Conservation (phyloP, 2,329 filamentous ascomycete species). For the Niveomyces coronatus region DNA sequence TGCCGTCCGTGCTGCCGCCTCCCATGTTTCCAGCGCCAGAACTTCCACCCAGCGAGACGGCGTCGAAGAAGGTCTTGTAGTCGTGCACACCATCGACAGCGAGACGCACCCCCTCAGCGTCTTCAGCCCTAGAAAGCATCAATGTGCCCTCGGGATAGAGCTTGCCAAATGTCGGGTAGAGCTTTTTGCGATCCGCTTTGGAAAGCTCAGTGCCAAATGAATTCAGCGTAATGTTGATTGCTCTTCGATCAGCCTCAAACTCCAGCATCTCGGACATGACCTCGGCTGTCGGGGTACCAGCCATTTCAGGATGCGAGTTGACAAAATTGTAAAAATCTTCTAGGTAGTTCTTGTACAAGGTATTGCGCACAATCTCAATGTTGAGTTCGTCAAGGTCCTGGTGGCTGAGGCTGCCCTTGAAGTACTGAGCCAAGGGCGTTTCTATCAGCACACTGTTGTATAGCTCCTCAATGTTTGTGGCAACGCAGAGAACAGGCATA, state of each 20-base stretch:
- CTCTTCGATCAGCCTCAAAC: slow-evolving; percentile 91
- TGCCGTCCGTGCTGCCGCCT: slow-evolving; percentile 68
- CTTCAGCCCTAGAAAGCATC: slow-evolving; percentile 91
- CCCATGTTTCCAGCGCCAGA: slow-evolving; percentile 75
- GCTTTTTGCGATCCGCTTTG: slow-evolving; percentile 89
- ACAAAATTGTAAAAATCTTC: slow-evolving; percentile 96
- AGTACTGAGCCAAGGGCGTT: slow-evolving; percentile 90
- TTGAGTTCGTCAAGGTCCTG: slow-evolving; percentile 97
- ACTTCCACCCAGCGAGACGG: slow-evolving; percentile 64
- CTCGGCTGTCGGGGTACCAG: slow-evolving; percentile 79
- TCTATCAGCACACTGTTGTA: slow-evolving; percentile 98
- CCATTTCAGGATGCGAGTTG: slow-evolving; percentile 77
- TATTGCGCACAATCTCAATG: slow-evolving; percentile 98
- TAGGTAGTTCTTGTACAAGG: slow-evolving; percentile 97
- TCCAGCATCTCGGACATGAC: slow-evolving; percentile 94
- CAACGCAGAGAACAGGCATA: slow-evolving; percentile 94
- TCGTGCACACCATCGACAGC: slow-evolving; percentile 89
- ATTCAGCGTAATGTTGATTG: slow-evolving; percentile 98
- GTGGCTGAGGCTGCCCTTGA: slow-evolving; percentile 92
- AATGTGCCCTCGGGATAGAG: slow-evolving; percentile 89
- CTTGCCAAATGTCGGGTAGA: slow-evolving; percentile 86
- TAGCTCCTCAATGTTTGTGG: slow-evolving; percentile 95
- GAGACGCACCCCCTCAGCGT: slow-evolving; percentile 84
- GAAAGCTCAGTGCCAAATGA: slow-evolving; percentile 94
- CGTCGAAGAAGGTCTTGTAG: slow-evolving; percentile 94